Base-by-base conservation (phyloP, 768 basidiomycete species). In the Amylocystis lapponica region DNA sequence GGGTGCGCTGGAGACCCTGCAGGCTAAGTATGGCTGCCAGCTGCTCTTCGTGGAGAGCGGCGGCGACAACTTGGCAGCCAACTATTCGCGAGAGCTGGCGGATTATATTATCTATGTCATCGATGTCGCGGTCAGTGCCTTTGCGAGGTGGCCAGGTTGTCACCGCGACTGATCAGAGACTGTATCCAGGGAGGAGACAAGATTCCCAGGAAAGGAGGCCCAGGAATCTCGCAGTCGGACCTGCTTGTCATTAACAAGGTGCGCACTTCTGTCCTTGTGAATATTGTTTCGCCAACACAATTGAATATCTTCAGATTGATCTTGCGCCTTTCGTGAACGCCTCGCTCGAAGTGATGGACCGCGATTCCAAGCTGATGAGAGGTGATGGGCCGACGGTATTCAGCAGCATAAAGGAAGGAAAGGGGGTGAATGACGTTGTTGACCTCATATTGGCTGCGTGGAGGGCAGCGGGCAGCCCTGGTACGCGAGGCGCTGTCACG, bases 101-200 rank as follows among this genome's bases (percentile, higher is more conserved):
- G 96, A 99, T 62, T 99, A 93, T 61, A 97, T 96, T 61, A 90
- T 95, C 60, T 91, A 91, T 64, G 86, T 90, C 37, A 90, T 90
- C 48, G 87, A 90, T 57, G 87, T 90, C 49, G 78, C 87, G 46
- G 86, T 87, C 49, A 19, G 54, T 48, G n/a, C 48, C 19, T 44
- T 10, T 26, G 7, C 34, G 42, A 11, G 33, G 21, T 17, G 4
- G 26, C 20, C 56, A 19, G 30, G 14, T 16, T n/a, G n/a, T n/a
- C 20, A 35, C 17, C 7, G 19, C 25, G 16, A 10, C 37, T 38
- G 31, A 34, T 35, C 14, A 26, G 39, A 26, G 21, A 13, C 39
- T 25, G 9, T 19, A 31, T 8, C 5, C 11, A 88, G 86, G 95
- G 96, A 9, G 95, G 95, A 1, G 95, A 99, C 67, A 99, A 99